Evolutionary conservation across 208 protist species (phyloP).

Genomic region (Tritrichomonas musculus): DNA sequence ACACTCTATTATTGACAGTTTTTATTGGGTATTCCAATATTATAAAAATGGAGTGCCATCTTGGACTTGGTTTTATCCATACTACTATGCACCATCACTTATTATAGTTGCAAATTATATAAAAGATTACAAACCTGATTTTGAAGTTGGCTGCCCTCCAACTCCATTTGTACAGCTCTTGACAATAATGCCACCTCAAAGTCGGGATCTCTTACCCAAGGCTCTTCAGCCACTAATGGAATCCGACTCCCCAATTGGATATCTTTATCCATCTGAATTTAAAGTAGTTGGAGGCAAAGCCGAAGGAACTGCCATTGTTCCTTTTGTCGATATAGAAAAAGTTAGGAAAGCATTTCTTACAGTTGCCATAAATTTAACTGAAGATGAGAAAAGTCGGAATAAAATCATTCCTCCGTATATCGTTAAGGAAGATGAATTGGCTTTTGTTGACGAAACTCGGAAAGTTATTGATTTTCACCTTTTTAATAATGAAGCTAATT

Average conservation of each 20-base stretch:
- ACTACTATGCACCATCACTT: not conserved
- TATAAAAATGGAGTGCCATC: not conserved
- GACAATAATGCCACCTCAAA: not conserved
- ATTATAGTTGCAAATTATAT: not conserved
- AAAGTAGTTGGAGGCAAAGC: not conserved
- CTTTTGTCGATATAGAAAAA: not conserved
- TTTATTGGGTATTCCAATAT: constrained; percentile 12
- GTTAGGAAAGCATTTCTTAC: not conserved
- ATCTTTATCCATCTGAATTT: not conserved
- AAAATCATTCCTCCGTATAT: not conserved
- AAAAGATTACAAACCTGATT: not conserved
- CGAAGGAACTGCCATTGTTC: not conserved
- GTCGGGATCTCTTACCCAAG: not conserved
- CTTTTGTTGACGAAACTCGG: not conserved
- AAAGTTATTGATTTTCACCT: not conserved
- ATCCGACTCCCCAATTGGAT: not conserved
- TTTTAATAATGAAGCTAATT: not conserved
- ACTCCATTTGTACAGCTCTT: not conserved
- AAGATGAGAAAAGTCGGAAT: not conserved
- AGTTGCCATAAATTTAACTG: not conserved
- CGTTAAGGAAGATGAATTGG: not conserved
- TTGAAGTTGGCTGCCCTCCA: not conserved
- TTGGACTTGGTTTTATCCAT: not conserved
- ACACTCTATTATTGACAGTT: not conserved
- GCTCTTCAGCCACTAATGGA: not conserved